Percentiles rank a stretch among this genome's conserved stretches.
Evolutionary conservation across 495 filamentous ascomycete species (phyloP).

Genomic region (Xylaria grammica): DNA sequence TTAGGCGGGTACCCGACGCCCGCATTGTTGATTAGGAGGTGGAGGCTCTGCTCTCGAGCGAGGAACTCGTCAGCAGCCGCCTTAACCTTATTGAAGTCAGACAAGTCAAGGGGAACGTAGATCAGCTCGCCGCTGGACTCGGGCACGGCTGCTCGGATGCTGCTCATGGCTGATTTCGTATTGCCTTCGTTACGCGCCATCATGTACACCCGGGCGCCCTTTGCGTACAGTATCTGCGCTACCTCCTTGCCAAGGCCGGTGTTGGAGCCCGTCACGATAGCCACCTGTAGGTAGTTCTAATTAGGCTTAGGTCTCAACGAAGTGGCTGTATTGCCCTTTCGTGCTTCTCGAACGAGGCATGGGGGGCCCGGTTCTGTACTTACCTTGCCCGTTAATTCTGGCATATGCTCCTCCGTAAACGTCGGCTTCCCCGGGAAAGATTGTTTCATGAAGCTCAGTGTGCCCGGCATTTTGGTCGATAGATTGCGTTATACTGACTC

Average conservation of each 20-base stretch:
- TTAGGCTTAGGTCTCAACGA: neutral
- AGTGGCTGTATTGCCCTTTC: neutral
- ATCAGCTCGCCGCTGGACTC: neutral
- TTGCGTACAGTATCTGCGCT: slow-evolving; percentile 41
- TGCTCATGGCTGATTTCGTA: slow-evolving; percentile 21
- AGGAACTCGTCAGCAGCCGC: slow-evolving; percentile 23
- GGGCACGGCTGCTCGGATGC: slow-evolving; percentile 19
- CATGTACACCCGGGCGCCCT: slow-evolving; percentile 45
- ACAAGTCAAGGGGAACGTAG: slow-evolving; percentile 31
- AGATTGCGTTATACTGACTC: neutral
- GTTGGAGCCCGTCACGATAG: slow-evolving; percentile 45
- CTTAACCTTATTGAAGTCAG: slow-evolving; percentile 27
- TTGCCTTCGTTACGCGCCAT: slow-evolving; percentile 34
- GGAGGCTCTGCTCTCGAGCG: slow-evolving; percentile 20
- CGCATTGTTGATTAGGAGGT: slow-evolving; percentile 35
- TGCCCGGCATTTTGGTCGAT: slow-evolving; percentile 8
- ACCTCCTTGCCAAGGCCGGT: slow-evolving; percentile 48
- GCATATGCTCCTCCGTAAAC: slow-evolving; percentile 27
- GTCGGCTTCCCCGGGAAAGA: slow-evolving; percentile 28
- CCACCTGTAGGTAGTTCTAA: neutral
- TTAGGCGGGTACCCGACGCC: slow-evolving; percentile 40
- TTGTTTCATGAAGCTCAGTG: slow-evolving; percentile 35
- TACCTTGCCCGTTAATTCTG: slow-evolving; percentile 38
- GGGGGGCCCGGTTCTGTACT: neutral
- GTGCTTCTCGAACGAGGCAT: neutral